Evolutionary conservation across 2,329 filamentous ascomycete species (phyloP).

Genomic region (Fusarium bactridioides): DNA sequence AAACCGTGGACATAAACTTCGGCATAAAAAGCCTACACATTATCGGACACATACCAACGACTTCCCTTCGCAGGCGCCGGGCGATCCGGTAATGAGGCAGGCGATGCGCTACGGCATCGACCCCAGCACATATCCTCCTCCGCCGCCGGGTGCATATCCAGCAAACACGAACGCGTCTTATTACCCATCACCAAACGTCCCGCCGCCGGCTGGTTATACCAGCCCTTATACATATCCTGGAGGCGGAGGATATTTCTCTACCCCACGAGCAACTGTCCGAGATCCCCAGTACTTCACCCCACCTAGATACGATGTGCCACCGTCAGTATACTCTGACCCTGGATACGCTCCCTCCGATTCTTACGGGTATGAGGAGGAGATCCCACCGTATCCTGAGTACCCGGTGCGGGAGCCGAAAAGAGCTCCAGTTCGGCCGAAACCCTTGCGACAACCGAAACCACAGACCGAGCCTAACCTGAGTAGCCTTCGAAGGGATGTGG

Average conservation of each 20-base stretch:
- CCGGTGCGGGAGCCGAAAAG: neutral
- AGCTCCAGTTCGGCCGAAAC: neutral
- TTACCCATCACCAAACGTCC: neutral
- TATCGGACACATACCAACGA: neutral
- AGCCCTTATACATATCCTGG: neutral
- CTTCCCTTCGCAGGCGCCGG: neutral
- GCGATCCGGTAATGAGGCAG: neutral
- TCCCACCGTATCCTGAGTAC: neutral
- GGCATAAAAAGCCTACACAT: neutral
- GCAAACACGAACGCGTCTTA: neutral
- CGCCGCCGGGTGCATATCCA: neutral
- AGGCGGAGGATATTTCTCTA: neutral
- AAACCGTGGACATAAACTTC: neutral
- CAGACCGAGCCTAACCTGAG: neutral
- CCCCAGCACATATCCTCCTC: neutral
- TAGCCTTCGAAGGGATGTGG: no score
- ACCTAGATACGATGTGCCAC: neutral
- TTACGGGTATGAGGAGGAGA: neutral
- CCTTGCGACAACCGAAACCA: neutral
- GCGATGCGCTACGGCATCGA: neutral
- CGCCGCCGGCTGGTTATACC: neutral
- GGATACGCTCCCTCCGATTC: neutral
- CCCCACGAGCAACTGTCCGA: neutral
- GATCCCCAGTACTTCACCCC: neutral
- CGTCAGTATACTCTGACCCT: neutral